Evolutionary conservation across 2,329 filamentous ascomycete genomes (phyloP).

Genomic region (Drechslera avenae): DNA sequence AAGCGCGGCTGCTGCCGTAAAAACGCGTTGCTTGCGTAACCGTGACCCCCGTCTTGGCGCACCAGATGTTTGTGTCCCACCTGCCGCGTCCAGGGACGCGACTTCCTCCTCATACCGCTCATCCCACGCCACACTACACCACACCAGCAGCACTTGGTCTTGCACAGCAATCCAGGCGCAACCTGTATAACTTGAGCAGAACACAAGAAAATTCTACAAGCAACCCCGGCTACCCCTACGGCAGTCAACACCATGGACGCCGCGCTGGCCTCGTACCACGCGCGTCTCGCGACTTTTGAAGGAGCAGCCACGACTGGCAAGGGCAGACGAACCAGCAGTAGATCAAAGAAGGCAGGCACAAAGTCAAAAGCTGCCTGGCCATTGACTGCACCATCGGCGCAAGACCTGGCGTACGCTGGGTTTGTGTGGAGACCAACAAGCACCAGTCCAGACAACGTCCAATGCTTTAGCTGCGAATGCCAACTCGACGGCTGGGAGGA

Average conservation of each 20-base stretch:
- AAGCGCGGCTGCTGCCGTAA: constrained; percentile 24
- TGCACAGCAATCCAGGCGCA: not conserved
- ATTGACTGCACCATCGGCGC: constrained; percentile 68
- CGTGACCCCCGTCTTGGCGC: constrained; percentile 11
- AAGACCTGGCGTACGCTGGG: constrained; percentile 84
- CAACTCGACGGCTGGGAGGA: constrained; percentile 91
- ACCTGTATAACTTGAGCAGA: not conserved
- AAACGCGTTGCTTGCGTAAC: not conserved
- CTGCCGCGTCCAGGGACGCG: constrained; percentile 17
- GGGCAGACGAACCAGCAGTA: constrained; percentile 73
- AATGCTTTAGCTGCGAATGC: constrained; percentile 85
- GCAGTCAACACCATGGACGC: constrained; percentile 32
- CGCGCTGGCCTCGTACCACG: constrained; percentile 68
- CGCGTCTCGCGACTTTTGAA: constrained; percentile 81
- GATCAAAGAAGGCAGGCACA: constrained; percentile 58
- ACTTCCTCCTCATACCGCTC: constrained; percentile 15
- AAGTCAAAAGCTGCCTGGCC: constrained; percentile 67
- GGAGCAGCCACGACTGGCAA: constrained; percentile 61
- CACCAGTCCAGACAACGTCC: constrained; percentile 81
- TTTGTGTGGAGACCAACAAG: constrained; percentile 84
- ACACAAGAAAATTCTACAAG: not conserved
- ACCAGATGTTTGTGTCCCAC: constrained; percentile 15
- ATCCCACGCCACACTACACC: constrained; percentile 10
- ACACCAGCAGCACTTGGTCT: constrained; percentile 4
- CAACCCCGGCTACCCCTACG: not conserved